These are phyloP conservation scores for Cryptococcus jaspeensis DNA, from an alignment of 1,284 basidiomycete species.

Conservation along the genomic window DNA sequence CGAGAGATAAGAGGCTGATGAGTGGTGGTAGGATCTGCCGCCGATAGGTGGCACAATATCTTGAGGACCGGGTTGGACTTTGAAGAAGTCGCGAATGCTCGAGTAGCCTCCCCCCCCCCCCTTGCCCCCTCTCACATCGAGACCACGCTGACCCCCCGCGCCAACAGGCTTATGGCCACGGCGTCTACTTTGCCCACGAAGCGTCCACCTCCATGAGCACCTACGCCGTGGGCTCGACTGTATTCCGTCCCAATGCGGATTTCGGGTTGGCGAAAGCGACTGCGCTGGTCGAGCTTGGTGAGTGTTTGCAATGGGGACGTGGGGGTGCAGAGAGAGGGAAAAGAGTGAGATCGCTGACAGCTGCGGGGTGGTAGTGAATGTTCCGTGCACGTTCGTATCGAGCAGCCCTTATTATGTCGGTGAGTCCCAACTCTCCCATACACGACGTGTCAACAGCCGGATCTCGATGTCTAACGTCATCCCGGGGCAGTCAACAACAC, in stretches of 20 bases:
- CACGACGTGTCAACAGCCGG: neutral
- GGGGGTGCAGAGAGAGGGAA: too few relatives aligned
- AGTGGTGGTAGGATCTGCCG: conserved; percentile 14
- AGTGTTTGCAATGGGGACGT: neutral
- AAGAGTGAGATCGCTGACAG: neutral
- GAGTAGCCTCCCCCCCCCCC: conserved; percentile 9
- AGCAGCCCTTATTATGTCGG: conserved; percentile 23
- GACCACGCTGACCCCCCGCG: neutral
- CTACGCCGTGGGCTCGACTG: conserved; percentile 5
- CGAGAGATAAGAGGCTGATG: neutral
- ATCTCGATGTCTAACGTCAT: neutral
- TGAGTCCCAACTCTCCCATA: neutral
- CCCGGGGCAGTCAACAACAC: conserved; percentile 15
- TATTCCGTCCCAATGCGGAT: conserved; percentile 23
- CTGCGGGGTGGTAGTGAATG: conserved; percentile 15
- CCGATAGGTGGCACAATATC: conserved; percentile 32
- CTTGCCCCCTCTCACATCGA: neutral
- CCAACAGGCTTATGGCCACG: conserved; percentile 21
- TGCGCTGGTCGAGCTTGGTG: conserved; percentile 26
- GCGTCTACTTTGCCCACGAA: conserved; percentile 32
- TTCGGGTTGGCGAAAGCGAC: conserved; percentile 15
- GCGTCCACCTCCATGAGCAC: conserved; percentile 12
- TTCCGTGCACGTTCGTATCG: conserved; percentile 21
- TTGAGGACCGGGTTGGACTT: conserved; percentile 28
- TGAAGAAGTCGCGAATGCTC: conserved; percentile 19